Percentiles rank a stretch among this genome's conserved stretches.
phyloP scores from a whole-genome alignment of 2,329 filamentous ascomycete genomes.

The Fusarium albidum region DNA sequence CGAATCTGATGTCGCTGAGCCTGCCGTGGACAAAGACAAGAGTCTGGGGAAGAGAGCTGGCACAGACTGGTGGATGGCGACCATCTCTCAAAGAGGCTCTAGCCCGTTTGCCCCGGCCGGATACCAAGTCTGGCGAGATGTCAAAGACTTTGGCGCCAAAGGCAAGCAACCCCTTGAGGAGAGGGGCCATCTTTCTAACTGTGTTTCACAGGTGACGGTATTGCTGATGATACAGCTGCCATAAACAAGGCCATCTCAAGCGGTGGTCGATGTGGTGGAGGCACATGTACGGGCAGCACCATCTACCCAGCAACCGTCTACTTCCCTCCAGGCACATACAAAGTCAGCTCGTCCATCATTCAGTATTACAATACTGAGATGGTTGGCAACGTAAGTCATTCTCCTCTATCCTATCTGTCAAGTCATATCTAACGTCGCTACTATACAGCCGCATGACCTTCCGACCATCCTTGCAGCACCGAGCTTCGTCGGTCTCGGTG shows the following conservation, averaged over 20 bases:
- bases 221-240: slow-evolving; percentile 62
- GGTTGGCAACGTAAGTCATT: slow-evolving; percentile 45
- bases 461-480: slow-evolving; percentile 63
- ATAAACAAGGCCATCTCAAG: slow-evolving; percentile 56
- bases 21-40: background rate
- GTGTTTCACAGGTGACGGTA: slow-evolving; percentile 28
- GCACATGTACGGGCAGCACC: slow-evolving; percentile 43
- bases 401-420: background rate
- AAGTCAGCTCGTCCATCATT: slow-evolving; percentile 64
- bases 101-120: slow-evolving; percentile 7
- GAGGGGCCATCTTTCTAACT: background rate
- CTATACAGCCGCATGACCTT: slow-evolving; percentile 12
- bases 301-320: slow-evolving; percentile 37
- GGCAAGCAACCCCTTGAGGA: slow-evolving; percentile 11
- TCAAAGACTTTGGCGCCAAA: slow-evolving; percentile 49
- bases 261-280: slow-evolving; percentile 45
- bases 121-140: slow-evolving; percentile 44
- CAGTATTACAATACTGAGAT: slow-evolving; percentile 71
- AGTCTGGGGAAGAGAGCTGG: background rate
- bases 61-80: slow-evolving; percentile 9
- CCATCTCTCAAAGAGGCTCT: slow-evolving; percentile 1
- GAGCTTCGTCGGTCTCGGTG: slow-evolving; percentile 61
- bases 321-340: slow-evolving; percentile 59
- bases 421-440: background rate
- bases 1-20: slow-evolving; percentile 1